Evolutionary conservation across 2,329 filamentous ascomycete species (phyloP).

Genomic region (Ophiocordyceps polyrhachis-furcata): DNA sequence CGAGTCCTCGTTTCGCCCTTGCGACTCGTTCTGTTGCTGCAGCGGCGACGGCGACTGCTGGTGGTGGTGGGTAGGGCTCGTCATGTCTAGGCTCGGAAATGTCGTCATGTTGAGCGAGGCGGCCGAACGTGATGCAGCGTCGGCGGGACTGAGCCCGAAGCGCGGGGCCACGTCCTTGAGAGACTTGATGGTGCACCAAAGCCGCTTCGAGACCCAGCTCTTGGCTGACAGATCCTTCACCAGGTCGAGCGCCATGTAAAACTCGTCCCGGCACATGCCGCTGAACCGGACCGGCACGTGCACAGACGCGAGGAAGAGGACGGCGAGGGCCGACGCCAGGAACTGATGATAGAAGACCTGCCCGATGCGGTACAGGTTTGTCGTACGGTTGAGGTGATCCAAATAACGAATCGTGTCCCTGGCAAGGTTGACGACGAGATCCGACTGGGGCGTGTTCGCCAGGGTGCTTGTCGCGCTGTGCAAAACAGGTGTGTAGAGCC

Average conservation of each 20-base stretch:
- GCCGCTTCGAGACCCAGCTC: constrained; percentile 50
- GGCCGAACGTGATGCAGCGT: constrained; percentile 30
- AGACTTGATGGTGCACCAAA: constrained; percentile 55
- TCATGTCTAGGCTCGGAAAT: constrained; percentile 13
- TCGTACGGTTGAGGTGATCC: constrained; percentile 50
- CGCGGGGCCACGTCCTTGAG: constrained; percentile 55
- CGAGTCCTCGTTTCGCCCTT: not conserved
- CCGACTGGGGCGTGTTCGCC: constrained; percentile 53
- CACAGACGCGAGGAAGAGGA: constrained; percentile 57
- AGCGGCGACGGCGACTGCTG: too few species aligned
- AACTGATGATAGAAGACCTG: constrained; percentile 73
- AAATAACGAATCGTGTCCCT: constrained; percentile 61
- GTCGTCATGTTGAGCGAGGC: constrained; percentile 36
- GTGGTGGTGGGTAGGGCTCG: constrained; percentile 8
- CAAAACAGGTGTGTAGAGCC: constrained; percentile 73
- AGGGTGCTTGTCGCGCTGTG: constrained; percentile 72
- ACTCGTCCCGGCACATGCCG: constrained; percentile 50
- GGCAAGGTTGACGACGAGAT: constrained; percentile 54
- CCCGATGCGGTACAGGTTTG: constrained; percentile 50
- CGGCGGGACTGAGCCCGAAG: constrained; percentile 33
- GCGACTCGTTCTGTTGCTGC: too few species aligned
- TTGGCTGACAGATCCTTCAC: constrained; percentile 54
- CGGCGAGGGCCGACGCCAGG: constrained; percentile 53
- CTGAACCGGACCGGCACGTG: constrained; percentile 59
- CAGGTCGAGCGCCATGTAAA: constrained; percentile 59